These are phyloP conservation scores for Globisporangium megalacanthum DNA, from an alignment of 352 stramenopile species.

Conservation along the genomic window DNA sequence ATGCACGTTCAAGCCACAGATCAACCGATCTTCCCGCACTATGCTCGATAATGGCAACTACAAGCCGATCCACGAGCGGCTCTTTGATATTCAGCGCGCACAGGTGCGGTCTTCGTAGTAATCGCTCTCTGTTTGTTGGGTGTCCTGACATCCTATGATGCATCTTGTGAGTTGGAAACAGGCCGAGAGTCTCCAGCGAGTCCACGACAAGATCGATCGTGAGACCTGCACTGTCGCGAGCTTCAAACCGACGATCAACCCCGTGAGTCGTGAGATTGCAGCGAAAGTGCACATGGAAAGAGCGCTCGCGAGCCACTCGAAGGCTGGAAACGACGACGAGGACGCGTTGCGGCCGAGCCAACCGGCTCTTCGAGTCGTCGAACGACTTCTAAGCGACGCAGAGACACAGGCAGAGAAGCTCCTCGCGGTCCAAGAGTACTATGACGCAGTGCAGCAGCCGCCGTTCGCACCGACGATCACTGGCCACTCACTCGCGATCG, in stretches of 20 bases:
- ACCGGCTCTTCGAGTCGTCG: constrained; percentile 37
- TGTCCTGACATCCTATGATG: background rate
- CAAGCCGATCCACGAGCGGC: constrained; percentile 63
- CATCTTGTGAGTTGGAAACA: constrained; percentile 17
- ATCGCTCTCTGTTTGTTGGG: constrained; percentile 1
- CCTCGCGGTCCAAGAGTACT: constrained; percentile 62
- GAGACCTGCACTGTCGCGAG: constrained; percentile 24
- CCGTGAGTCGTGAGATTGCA: constrained; percentile 62
- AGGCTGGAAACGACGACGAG: constrained; percentile 6
- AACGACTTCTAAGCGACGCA: constrained; percentile 50
- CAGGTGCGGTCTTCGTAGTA: constrained; percentile 32
- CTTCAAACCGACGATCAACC: constrained; percentile 60
- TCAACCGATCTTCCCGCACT: constrained; percentile 41
- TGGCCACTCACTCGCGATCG: constrained; percentile 40
- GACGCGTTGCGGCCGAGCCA: constrained; percentile 6
- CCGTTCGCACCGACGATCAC: constrained; percentile 59
- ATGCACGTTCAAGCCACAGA: constrained; percentile 67
- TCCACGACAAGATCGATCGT: constrained; percentile 41
- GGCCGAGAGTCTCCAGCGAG: constrained; percentile 37
- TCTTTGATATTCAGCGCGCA: constrained; percentile 54
- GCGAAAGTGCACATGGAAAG: constrained; percentile 29
- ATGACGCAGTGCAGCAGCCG: constrained; percentile 54
- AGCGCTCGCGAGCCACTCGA: constrained; percentile 5
- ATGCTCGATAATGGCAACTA: constrained; percentile 37
- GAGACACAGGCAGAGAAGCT: constrained; percentile 37